Percentiles rank a stretch among this genome's conserved stretches.
Evolutionary conservation across 106 monocot species (phyloP).

Genomic region (Dendrobium officinale): DNA sequence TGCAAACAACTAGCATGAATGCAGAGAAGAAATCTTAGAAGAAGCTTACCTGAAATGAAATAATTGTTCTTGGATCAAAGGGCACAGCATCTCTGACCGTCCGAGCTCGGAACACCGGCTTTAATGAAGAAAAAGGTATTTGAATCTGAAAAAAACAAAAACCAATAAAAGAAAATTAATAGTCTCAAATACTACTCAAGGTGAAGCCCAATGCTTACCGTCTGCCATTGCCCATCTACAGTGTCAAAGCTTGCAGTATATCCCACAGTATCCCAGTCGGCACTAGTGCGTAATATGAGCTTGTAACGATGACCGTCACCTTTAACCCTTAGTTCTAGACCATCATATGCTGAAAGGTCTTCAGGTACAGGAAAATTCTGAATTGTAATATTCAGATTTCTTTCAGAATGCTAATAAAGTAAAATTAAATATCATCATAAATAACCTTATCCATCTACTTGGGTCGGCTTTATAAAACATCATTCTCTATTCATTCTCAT

Average conservation of each 20-base stretch:
- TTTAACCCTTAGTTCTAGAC: conserved; percentile 74
- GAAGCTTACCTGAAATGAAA: conserved; percentile 56
- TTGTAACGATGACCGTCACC: conserved; percentile 88
- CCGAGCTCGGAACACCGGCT: conserved; percentile 74
- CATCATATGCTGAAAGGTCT: conserved; percentile 95
- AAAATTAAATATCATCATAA: not conserved
- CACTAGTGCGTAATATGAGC: conserved; percentile 72
- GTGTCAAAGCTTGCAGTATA: conserved; percentile 94
- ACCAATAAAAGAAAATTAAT: not conserved
- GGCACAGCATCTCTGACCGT: conserved; percentile 70
- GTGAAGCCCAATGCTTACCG: conserved; percentile 26
- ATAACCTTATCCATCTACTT: not conserved
- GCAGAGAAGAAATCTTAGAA: not conserved
- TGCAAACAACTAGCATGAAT: not conserved
- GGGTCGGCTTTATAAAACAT: not conserved
- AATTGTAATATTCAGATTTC: not conserved
- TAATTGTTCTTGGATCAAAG: conserved; percentile 71
- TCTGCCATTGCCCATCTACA: conserved; percentile 71
- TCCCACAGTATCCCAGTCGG: conserved; percentile 89
- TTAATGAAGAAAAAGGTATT: conserved; percentile 80
- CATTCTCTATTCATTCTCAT: not conserved
- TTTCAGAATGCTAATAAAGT: not conserved
- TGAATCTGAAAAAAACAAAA: conserved; percentile 45
- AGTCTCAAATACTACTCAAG: not conserved
- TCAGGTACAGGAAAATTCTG: conserved; percentile 89